These are phyloP conservation scores for Zymoseptoria crescenta DNA, from an alignment of 2,329 filamentous ascomycete genomes.

Conservation along the genomic window DNA sequence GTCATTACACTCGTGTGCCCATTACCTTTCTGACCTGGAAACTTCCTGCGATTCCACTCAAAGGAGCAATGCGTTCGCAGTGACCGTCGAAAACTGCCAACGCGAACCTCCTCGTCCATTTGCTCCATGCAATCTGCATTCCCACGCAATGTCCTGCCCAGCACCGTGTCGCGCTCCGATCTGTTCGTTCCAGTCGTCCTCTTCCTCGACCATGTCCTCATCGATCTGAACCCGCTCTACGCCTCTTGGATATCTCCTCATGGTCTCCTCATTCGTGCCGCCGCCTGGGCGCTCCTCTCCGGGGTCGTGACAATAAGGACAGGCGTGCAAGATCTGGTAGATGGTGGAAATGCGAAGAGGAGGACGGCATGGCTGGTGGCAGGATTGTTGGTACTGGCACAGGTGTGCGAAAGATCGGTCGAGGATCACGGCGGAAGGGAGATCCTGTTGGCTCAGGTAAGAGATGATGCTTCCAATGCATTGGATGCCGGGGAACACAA, in stretches of 20 bases:
- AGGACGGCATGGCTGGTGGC: conserved; percentile 35
- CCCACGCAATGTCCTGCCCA: neutral
- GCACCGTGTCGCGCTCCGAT: neutral
- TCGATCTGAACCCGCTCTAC: conserved; percentile 29
- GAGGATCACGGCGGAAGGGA: conserved; percentile 24
- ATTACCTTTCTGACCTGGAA: no score
- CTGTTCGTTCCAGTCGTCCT: neutral
- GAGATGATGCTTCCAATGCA: conserved; percentile 22
- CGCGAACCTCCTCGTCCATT: neutral
- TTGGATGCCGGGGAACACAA: conserved; percentile 7
- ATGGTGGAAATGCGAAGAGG: conserved; percentile 19
- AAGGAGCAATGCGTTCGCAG: neutral
- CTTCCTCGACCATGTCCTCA: conserved; percentile 16
- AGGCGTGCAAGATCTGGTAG: conserved; percentile 19
- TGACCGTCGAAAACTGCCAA: neutral
- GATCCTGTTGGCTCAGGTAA: conserved; percentile 41
- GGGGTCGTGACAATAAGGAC: conserved; percentile 27
- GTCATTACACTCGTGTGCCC: neutral
- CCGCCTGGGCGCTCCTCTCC: conserved; percentile 38
- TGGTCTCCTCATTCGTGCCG: conserved; percentile 35
- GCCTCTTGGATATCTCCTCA: conserved; percentile 26
- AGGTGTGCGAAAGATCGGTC: conserved; percentile 39
- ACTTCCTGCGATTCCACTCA: neutral
- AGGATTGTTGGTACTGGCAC: conserved; percentile 34
- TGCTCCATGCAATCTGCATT: neutral